Evolutionary conservation across 345 rosid species (phyloP), one percentile per base, ranked within the genome.

Genomic region (Brassica cretica): DNA sequence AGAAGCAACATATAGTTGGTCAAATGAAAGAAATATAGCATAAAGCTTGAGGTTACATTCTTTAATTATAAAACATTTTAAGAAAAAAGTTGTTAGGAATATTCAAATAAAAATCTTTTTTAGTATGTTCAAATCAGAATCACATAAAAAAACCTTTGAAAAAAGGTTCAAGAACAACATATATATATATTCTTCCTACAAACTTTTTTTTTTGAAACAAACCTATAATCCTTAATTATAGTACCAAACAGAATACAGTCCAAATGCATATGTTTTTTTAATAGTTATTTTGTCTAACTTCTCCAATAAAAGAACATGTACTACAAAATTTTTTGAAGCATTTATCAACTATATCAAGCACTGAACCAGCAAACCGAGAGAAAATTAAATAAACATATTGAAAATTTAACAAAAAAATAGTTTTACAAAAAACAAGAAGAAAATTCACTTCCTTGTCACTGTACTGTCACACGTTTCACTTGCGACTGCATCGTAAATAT

Each of bases 381-480:
- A 62, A 62, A 29, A 27, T 29, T 4, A 1, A 30, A 63, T 14
- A 63, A 63, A 30, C 12, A 30, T 63, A 30, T 30, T 29, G 24
- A 5, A 16, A 64, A 33, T 32, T 4, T 64, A 33, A 8, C 55
- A 1, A 64, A 7, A 15, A 32, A 8, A 29, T 64, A n/a, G 4
- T 30, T 63, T 64, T 32, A 63, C 21, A 14, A n/a, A 5, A 63
- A 6, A 1, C 0, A 62, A 25, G 0, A 29, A 63, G 41, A 32
- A 66, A 39, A 41, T 12, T 67, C 58, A 67, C 59, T 66, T 67
- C 29, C 37, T 44, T 44, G 35, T 14, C 7, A 68, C 21, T 46
- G 49, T 37, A 61, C 8, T 64, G 18, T 6, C 19, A 67, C 71
- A 67, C 71, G 39, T 68, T 65, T 65, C 33, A 33, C 46, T 16